These are phyloP conservation scores for Phoma herbarum DNA, from an alignment of 2,329 filamentous ascomycete species.

Conservation along the genomic window DNA sequence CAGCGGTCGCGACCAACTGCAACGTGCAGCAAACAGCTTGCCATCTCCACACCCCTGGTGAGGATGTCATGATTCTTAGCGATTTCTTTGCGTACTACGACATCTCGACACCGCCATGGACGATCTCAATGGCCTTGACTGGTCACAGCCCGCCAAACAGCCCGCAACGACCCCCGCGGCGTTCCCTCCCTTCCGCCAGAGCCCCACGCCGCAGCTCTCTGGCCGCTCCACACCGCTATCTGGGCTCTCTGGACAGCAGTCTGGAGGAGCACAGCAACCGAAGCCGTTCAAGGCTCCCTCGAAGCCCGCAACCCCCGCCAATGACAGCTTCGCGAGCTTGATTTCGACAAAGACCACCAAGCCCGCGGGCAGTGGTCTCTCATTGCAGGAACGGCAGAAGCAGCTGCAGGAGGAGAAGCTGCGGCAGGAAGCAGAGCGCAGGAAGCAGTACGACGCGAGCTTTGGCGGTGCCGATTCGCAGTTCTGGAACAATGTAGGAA, in stretches of 20 bases:
- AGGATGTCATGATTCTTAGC: conserved; percentile 36
- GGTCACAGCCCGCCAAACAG: conserved; percentile 49
- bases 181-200: conserved; percentile 49
- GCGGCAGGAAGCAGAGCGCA: conserved; percentile 77
- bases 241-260: conserved; percentile 50
- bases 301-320: conserved; percentile 61
- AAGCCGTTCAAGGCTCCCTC: conserved; percentile 57
- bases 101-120: conserved; percentile 52
- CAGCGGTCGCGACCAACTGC: conserved; percentile 10
- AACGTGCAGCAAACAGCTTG: conserved; percentile 8
- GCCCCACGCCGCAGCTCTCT: conserved; percentile 51
- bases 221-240: conserved; percentile 52
- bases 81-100: conserved; percentile 13
- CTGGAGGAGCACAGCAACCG: conserved; percentile 48
- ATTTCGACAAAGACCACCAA: conserved; percentile 68
- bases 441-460: conserved; percentile 75
- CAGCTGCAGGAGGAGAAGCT: conserved; percentile 81
- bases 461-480: conserved; percentile 74
- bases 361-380: conserved; percentile 73
- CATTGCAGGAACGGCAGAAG: conserved; percentile 70
- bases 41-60: conserved; percentile 16
- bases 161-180: conserved; percentile 40
- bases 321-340: conserved; percentile 81
- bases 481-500: conserved; percentile 78
- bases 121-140: conserved; percentile 60